Evolutionary conservation across 495 filamentous ascomycete species (phyloP).

Genomic region (Lasiosphaeria ovina): DNA sequence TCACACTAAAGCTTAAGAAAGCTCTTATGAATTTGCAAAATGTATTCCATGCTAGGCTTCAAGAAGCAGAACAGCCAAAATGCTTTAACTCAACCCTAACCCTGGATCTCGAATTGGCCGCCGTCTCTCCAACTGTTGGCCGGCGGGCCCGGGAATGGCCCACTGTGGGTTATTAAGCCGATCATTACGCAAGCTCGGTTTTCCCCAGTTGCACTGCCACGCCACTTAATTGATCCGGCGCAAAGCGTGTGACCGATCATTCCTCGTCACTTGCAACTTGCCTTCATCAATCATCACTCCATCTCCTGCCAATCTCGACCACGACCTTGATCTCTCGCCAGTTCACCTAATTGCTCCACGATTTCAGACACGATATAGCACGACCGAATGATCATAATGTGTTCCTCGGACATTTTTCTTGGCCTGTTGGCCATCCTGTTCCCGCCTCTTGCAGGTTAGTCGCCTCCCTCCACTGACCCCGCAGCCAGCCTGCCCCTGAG

Average conservation of each 20-base stretch:
- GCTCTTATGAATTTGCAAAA: too few species aligned
- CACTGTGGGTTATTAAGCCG: neutral
- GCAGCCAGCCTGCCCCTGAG: neutral
- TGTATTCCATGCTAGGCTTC: too few species aligned
- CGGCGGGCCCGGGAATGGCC: neutral
- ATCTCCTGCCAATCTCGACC: neutral
- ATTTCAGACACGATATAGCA: neutral
- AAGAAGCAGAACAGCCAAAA: too few species aligned
- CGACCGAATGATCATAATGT: constrained; percentile 35
- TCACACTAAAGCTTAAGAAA: too few species aligned
- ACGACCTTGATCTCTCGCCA: neutral
- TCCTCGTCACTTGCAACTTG: neutral
- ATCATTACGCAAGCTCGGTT: constrained; percentile 27
- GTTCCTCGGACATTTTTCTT: constrained; percentile 82
- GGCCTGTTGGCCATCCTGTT: constrained; percentile 87
- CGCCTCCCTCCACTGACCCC: constrained; percentile 5
- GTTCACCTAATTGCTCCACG: neutral
- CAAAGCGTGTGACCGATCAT: neutral
- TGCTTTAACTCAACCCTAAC: neutral
- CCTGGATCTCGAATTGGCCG: neutral
- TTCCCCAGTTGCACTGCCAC: constrained; percentile 14
- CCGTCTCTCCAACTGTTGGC: neutral
- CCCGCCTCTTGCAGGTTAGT: constrained; percentile 85
- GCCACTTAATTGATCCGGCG: neutral
- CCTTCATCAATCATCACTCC: neutral